Evolutionary conservation across 202 grass and related monocot genomes (phyloP), one percentile per base, ranked within the genome.

Genomic region (Saccharum hybrid): DNA sequence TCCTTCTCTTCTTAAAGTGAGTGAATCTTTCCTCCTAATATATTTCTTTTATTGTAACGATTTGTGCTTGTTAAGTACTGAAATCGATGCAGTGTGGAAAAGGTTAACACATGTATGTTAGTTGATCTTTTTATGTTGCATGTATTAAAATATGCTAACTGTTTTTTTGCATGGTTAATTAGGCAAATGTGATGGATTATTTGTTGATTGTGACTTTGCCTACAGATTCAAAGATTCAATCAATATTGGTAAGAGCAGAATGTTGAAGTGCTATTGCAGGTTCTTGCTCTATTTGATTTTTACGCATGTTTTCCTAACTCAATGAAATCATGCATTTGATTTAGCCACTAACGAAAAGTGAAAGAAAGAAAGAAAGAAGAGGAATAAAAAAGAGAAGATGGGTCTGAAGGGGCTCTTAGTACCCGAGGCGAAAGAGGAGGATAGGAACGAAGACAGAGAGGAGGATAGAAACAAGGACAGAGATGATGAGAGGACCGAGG

Each of bases 311-410:
- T 72, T 72, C 5, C 70, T 72, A 72, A 72, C 43, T 72, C 13
- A 72, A 72, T 72, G 42, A 66, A 37, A 36, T 54, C 51, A 72
- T 72, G 70, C 43, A 72, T 72, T 72, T 72, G 22, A 51, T 72
- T n/a, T 57, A 57, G 52, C 19, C 52, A 57, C 52, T 57, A 8
- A 57, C 19, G 0, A 57, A 57, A 72, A 72, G 0, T 0, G 43
- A 72, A 51, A 72, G 43, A 72, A 26, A 26, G 26, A 26, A 26
- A 26, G 31, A 33, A 33, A 49, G 70, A 33, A 18, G 7, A 18
- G 70, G 43, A 49, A 14, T 3, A 46, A 1, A 49, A 30, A 49
- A 30, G 23, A 7, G 19, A 21, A 21, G 52, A 57, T n/a, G 52
- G 52, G 2, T 21, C 52, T 57, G 52, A 57, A 57, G 52, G 14